A percentile compares a stretch with the other conserved stretches of the same genome.
These are phyloP conservation scores for Plasmodium sp. DNA, from an alignment of 169 alveolate genomes.

Conservation along the genomic window DNA sequence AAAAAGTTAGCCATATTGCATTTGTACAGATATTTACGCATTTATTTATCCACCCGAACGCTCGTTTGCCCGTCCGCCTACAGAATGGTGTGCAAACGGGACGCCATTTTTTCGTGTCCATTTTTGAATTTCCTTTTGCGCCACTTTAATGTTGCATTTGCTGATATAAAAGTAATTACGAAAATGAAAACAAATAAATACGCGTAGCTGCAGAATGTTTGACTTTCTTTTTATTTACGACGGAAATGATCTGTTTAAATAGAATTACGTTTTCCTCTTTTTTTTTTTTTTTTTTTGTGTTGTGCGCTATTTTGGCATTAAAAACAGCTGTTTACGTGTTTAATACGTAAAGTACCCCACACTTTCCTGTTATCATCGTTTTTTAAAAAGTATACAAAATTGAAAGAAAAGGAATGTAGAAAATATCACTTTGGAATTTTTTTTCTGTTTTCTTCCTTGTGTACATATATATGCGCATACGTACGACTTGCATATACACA, in stretches of 20 bases:
- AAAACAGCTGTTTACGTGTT: background rate
- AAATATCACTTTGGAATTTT: background rate
- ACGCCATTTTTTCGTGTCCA: background rate
- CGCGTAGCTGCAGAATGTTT: background rate
- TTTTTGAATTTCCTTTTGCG: background rate
- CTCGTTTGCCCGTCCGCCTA: background rate
- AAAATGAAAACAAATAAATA: background rate
- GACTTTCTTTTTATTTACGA: background rate
- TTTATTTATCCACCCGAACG: background rate
- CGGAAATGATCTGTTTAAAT: slow-evolving; percentile 1
- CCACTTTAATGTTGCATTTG: background rate
- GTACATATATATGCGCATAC: background rate
- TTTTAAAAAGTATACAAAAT: background rate
- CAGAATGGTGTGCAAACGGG: background rate
- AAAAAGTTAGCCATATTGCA: background rate
- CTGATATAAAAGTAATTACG: background rate
- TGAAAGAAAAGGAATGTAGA: background rate
- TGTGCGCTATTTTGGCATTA: background rate
- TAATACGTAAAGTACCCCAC: background rate
- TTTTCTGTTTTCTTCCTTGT: background rate
- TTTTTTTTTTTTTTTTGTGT: background rate
- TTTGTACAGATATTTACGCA: background rate
- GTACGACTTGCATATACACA: background rate
- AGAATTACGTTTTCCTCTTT: background rate
- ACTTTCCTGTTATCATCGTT: background rate